Evolutionary conservation across 768 basidiomycete species (phyloP).

Genomic region (Rickenella mellea): DNA sequence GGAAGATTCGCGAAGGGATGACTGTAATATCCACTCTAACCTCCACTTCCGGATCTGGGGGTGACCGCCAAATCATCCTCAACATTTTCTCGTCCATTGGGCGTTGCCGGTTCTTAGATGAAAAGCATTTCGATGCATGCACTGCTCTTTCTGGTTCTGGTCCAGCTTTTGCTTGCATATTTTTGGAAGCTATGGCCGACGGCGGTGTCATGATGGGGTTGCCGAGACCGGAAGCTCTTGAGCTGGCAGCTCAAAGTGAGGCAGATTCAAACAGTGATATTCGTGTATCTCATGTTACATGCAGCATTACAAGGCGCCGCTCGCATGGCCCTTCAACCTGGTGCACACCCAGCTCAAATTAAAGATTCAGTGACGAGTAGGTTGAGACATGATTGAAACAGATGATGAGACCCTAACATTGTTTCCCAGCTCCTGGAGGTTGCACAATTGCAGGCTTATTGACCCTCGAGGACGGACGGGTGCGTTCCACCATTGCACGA

Average conservation of each 20-base stretch:
- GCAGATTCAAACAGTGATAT: constrained; percentile 3
- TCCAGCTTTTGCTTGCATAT: constrained; percentile 93
- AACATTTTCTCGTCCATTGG: constrained; percentile 98
- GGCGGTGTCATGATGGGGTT: constrained; percentile 99
- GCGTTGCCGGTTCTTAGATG: constrained; percentile 89
- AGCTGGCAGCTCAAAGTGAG: constrained; percentile 92
- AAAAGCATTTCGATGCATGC: constrained; percentile 98
- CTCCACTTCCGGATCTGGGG: constrained; percentile 37
- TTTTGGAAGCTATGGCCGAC: constrained; percentile 97
- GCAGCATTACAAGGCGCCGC: constrained; percentile 95
- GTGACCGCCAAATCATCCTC: constrained; percentile 65
- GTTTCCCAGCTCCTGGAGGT: constrained; percentile 77
- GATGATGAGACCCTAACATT: background rate
- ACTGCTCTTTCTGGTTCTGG: constrained; percentile 95
- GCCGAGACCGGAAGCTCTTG: constrained; percentile 86
- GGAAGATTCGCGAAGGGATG: constrained; percentile 97
- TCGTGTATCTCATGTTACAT: constrained; percentile 1
- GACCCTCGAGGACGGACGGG: constrained; percentile 86
- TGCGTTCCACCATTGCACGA: constrained; percentile 90
- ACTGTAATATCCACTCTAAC: constrained; percentile 80
- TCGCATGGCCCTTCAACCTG: constrained; percentile 84
- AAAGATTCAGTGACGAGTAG: constrained; percentile 96
- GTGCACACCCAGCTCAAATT: constrained; percentile 90
- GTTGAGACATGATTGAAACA: constrained; percentile 17
- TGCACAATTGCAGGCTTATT: constrained; percentile 97